Base-by-base conservation (phyloP, 2,329 filamentous ascomycete genomes). In the Ophiocordyceps unilateralis region DNA sequence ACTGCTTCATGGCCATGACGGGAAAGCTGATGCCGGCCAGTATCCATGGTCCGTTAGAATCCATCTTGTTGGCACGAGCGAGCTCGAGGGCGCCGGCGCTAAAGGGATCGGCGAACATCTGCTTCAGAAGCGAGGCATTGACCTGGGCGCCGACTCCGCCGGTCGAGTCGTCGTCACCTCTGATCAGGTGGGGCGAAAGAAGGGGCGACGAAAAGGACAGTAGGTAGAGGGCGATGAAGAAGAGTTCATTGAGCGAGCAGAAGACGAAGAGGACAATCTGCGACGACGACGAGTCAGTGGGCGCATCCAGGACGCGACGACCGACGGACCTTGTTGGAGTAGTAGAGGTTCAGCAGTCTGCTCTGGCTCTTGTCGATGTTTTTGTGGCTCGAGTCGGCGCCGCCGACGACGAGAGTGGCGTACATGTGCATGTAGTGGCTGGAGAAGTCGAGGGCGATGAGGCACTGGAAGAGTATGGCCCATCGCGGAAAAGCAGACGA, bases 371-470 rank as follows among this genome's bases (percentile, higher is more conserved):
- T 81, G 58, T 93, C 86, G 42, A 98, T 80, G 53, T 83, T 88
- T 77, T 98, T 98, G 68, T 98, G 91, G 67, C 87, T 81, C 49
- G 65, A 84, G 52, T 78, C 75, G 43, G 76, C 72, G 43, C 85
- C 86, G 43, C 83, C 86, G 77, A 94, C 91, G 50, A 81, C 80
- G 55, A 95, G 68, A 1, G 87, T 94, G 12, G 88, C 85, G 59
- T 93, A 96, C 91, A 98, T 98, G 67, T 98, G 91, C 70, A 96
- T 89, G 60, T 96, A 98, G 64, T 98, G 91, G 60, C 87, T 94
- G 23, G 91, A 83, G 50, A 98, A 73, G 63, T 98, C 91, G 54
- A 98, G 67, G 44, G 82, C 83, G 61, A 98, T 94, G 56, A 98
- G 67, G 39, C 81, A 77, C 68, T 98, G 91, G 72, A 98, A 98